Conservation (phyloP, 2,329 filamentous ascomycete genomes). For the Pseudovirgaria hyperparasitica region DNA sequence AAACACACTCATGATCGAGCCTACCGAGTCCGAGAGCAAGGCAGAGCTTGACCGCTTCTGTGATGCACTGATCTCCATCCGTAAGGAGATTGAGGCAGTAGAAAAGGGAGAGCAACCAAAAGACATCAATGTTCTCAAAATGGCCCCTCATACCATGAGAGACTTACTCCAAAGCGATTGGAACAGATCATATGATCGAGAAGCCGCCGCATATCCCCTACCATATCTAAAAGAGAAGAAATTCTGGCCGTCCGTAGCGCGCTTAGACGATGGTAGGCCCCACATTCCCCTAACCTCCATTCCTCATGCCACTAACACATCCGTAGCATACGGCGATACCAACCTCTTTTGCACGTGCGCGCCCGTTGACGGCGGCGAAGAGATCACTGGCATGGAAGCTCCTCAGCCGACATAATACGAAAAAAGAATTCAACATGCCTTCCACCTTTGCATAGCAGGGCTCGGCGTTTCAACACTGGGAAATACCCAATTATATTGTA, state of each 20-base stretch:
- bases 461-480: neutral
- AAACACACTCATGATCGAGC: conserved; percentile 96
- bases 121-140: conserved; percentile 75
- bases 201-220: conserved; percentile 78
- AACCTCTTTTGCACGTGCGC: conserved; percentile 94
- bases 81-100: conserved; percentile 69
- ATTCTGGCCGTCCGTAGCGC: conserved; percentile 84
- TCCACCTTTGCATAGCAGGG: neutral
- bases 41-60: conserved; percentile 89
- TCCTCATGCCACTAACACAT: conserved; percentile 10
- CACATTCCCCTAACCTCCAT: neutral
- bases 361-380: conserved; percentile 48
- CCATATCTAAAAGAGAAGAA: conserved; percentile 84
- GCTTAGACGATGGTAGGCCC: conserved; percentile 71
- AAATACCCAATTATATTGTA: no score
- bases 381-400: conserved; percentile 21
- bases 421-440: neutral
- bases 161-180: conserved; percentile 68
- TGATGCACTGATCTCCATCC: conserved; percentile 76
- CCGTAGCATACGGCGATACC: conserved; percentile 68
- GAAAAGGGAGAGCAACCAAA: conserved; percentile 67
- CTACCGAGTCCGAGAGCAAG: conserved; percentile 86
- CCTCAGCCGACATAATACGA: conserved; percentile 16
- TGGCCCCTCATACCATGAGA: conserved; percentile 71
- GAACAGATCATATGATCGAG: conserved; percentile 68